A percentile compares a stretch with the other conserved stretches of the same genome.
phyloP scores from a whole-genome alignment of 306 rosid genomes.

The Myrica gale region DNA sequence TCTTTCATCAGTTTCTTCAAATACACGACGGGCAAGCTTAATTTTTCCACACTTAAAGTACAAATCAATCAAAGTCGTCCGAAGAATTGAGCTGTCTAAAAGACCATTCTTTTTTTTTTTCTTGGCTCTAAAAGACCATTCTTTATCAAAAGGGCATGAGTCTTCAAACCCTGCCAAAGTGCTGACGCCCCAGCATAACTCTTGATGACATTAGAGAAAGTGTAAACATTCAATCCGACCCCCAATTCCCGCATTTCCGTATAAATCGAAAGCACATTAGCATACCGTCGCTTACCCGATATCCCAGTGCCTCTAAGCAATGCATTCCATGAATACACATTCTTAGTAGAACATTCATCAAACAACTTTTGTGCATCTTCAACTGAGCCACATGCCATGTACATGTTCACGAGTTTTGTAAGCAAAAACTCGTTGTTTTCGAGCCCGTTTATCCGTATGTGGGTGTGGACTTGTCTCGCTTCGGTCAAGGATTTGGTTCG shows the following conservation, averaged over 20 bases:
- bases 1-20: constrained; percentile 54
- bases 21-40: constrained; percentile 46
- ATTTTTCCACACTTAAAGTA: constrained; percentile 50
- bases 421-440: constrained; percentile 52
- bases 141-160: constrained; percentile 67
- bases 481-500: constrained; percentile 46
- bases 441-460: constrained; percentile 55
- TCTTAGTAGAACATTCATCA: constrained; percentile 43
- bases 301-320: constrained; percentile 71
- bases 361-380: constrained; percentile 55
- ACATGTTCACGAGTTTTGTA: constrained; percentile 56
- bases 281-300: constrained; percentile 49
- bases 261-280: constrained; percentile 42
- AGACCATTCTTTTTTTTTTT: constrained; percentile 82
- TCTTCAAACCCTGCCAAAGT: constrained; percentile 58
- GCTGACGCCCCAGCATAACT: constrained; percentile 73
- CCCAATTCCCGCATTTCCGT: constrained; percentile 60
- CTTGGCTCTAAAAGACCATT: constrained; percentile 70
- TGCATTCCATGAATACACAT: constrained; percentile 71
- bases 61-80: constrained; percentile 43
- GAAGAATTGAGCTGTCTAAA: constrained; percentile 45
- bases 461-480: constrained; percentile 47
- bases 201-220: constrained; percentile 69
- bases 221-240: constrained; percentile 67
- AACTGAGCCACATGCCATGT: constrained; percentile 53